These are phyloP conservation scores for Shiraia bambusicola DNA, from an alignment of 2,329 filamentous ascomycete genomes.

Conservation along the genomic window DNA sequence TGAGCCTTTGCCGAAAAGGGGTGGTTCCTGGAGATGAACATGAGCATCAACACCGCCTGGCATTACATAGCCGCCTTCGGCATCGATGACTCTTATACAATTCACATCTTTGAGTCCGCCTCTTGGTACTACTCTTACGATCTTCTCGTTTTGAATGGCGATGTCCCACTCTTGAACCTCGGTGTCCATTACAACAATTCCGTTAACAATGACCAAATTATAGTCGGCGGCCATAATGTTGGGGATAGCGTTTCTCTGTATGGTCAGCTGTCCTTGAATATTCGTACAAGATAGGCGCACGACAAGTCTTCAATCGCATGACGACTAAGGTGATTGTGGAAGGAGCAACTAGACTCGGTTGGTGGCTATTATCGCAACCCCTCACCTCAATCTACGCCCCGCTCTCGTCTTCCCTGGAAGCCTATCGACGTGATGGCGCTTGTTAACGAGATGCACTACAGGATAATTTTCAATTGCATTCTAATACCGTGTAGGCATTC, in stretches of 20 bases:
- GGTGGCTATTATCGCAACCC: conserved; percentile 26
- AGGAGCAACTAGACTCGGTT: conserved; percentile 15
- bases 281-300: not conserved
- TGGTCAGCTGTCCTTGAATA: not conserved
- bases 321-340: conserved; percentile 6
- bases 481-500: no score
- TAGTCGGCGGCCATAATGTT: conserved; percentile 19
- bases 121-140: conserved; percentile 38
- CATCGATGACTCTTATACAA: conserved; percentile 44
- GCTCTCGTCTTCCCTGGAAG: conserved; percentile 9
- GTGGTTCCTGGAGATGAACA: conserved; percentile 50
- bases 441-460: no score
- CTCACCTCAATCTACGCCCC: conserved; percentile 20
- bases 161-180: conserved; percentile 46
- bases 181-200: conserved; percentile 46
- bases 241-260: no score
- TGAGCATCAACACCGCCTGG: conserved; percentile 51
- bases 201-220: conserved; percentile 48
- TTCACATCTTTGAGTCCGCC: conserved; percentile 33
- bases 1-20: conserved; percentile 48
- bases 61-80: conserved; percentile 51
- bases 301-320: conserved; percentile 2
- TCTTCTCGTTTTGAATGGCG: conserved; percentile 48
- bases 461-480: no score
- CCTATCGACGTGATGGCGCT: conserved; percentile 18